Evolutionary conservation across 257 asterid genomes (phyloP), one percentile per base, ranked within the genome.

Genomic region (Cruciata laevipes): DNA sequence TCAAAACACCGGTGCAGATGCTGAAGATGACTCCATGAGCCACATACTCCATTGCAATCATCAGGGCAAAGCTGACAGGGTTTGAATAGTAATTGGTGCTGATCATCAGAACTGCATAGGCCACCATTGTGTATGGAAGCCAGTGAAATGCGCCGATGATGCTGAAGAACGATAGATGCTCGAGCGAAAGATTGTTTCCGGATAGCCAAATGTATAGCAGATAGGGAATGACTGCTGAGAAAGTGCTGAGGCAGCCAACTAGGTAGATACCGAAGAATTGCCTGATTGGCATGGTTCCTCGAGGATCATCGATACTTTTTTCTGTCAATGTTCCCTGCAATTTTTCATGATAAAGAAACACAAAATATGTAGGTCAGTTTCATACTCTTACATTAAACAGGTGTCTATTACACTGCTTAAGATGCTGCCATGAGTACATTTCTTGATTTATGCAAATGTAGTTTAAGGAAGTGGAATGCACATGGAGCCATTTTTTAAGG

Each of bases 101-200:
- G 17, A 42, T 42, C 24, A 81, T 53, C 58, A 79, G 71, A n/a
- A 76, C 72, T 20, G 80, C 61, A 68, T 76, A 85, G 24, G 87
- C 85, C 58, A 83, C 82, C 37, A 81, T 71, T 66, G 82, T 71
- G 78, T 81, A 78, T 17, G 89, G 89, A 21, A 87, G 63, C 89
- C 89, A 87, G 52, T 85, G 95, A 52, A 77, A 85, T 55, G 89
- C 85, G 61, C 91, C 91, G 6, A 76, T 67, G 55, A 83, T 17
- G 72, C 85, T 81, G 25, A 81, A 35, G 53, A 82, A 75, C 3
- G 82, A 68, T 14, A 87, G 83, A 65, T 80, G 77, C 20, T 81
- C 77, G 51, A 75, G 42, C 40, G 76, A 71, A 40, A 78, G 84
- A 20, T 78, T 63, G 69, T 69, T 67, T 67, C 75, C 79, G 59